Evolutionary conservation across 2,329 filamentous ascomycete species (phyloP), one percentile per base, ranked within the genome.

Genomic region (Colletotrichum sansevieriae): DNA sequence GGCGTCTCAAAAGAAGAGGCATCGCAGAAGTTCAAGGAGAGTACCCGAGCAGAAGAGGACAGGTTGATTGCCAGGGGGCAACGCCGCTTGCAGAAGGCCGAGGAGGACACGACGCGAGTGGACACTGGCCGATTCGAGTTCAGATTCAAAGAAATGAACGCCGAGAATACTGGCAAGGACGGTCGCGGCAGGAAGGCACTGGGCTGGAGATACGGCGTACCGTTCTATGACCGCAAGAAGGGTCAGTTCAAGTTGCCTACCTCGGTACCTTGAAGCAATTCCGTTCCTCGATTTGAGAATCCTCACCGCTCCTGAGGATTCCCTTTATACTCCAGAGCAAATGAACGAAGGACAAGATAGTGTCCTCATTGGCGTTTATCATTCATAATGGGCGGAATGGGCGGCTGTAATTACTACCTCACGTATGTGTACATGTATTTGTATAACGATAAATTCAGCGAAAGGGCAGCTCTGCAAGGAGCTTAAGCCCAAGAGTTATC

Each of bases 181-280:
- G 89, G 89, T 22, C 83, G 85, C 68, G 81, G 84, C 4, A 78
- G 80, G 41, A 78, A 77, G 29, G 88, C 81, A 12, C 83, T 87
- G 2, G 90, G 90, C 20, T 89, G 85, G 84, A 82, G 88, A 68
- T 92, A 92, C 73, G 90, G 90, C 69, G 84, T 84, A 69, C 90
- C 90, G 11, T 82, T 83, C 71, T 83, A 87, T 74, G 90, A 92
- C 75, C 84, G 90, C 65, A 87, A 85, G 79, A 87, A 85, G 73
- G 89, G 87, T n/a, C 75, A 86, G 76, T 79, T 90, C 80, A 92
- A 91, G 84, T 91, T 92, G 75, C 90, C 90, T 22, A 90, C 86
- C 41, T 85, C 83, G 61, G 88, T 91, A 63, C 86, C 85, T 68
- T 88, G 73, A 83, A 51, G 57, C 61, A 18, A 2, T 39, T 15